Percentiles rank a stretch among this genome's conserved stretches.
These are phyloP conservation scores for Trichoderma erinaceum DNA, from an alignment of 495 filamentous ascomycete species.

Conservation along the genomic window DNA sequence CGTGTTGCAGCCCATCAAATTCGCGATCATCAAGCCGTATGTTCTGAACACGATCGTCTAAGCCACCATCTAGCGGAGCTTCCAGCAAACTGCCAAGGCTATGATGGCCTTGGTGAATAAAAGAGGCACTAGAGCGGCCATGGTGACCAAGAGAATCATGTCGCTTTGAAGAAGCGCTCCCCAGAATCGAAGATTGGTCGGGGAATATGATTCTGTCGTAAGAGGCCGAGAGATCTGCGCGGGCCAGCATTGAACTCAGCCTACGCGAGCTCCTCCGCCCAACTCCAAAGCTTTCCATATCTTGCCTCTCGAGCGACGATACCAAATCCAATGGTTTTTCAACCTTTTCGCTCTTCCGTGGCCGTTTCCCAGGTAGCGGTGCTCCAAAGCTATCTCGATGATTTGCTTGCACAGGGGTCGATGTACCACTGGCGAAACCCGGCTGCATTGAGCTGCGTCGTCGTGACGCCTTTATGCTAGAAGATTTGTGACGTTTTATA, in stretches of 20 bases:
- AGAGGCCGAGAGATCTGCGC: constrained; percentile 74
- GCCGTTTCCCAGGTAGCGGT: constrained; percentile 38
- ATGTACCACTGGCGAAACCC: constrained; percentile 68
- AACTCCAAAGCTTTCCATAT: constrained; percentile 45
- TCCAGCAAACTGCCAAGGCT: constrained; percentile 50
- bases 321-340: constrained; percentile 50
- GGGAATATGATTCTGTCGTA: constrained; percentile 70
- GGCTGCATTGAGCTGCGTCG: constrained; percentile 81
- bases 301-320: constrained; percentile 68
- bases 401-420: constrained; percentile 61
- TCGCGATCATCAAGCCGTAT: constrained; percentile 66
- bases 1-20: constrained; percentile 62
- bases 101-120: constrained; percentile 35
- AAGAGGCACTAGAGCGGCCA: constrained; percentile 34
- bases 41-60: constrained; percentile 65
- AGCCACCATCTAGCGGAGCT: constrained; percentile 61
- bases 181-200: constrained; percentile 52
- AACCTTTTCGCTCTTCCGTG: constrained; percentile 36
- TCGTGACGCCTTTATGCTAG: constrained; percentile 49
- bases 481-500: constrained; percentile 40
- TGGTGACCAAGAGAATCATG: constrained; percentile 68
- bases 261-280: constrained; percentile 71
- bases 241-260: constrained; percentile 88
- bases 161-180: constrained; percentile 48
- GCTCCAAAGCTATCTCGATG: constrained; percentile 47